A percentile compares a stretch with the other conserved stretches of the same genome.
Evolutionary conservation across 2,329 filamentous ascomycete species (phyloP).

Genomic region (Hyphodiscus sp.): DNA sequence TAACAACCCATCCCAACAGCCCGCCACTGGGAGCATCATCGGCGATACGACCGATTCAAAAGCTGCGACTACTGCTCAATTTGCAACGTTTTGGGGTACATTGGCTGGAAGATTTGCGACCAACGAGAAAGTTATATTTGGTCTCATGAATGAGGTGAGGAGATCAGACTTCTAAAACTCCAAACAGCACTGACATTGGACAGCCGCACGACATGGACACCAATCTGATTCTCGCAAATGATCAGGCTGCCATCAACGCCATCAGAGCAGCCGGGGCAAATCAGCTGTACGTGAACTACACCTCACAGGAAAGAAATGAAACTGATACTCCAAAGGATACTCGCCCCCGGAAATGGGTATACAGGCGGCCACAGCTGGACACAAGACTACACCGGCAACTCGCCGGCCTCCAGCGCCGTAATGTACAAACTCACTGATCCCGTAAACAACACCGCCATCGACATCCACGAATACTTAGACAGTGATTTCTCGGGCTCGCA

Average conservation of each 20-base stretch:
- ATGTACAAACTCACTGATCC: slow-evolving; percentile 40
- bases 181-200: background rate
- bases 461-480: slow-evolving; percentile 48
- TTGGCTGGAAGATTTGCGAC: slow-evolving; percentile 39
- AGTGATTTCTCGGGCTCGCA: slow-evolving; percentile 41
- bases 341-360: slow-evolving; percentile 44
- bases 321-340: slow-evolving; percentile 26
- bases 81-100: slow-evolving; percentile 43
- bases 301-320: background rate
- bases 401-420: slow-evolving; percentile 33
- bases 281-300: slow-evolving; percentile 31
- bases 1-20: slow-evolving; percentile 43
- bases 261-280: slow-evolving; percentile 38
- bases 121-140: slow-evolving; percentile 43
- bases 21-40: slow-evolving; percentile 42
- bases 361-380: slow-evolving; percentile 43
- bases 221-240: slow-evolving; percentile 38
- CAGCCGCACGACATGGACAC: slow-evolving; percentile 43
- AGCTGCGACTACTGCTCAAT: slow-evolving; percentile 41
- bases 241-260: slow-evolving; percentile 40
- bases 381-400: slow-evolving; percentile 30
- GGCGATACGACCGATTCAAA: slow-evolving; percentile 38
- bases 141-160: slow-evolving; percentile 36
- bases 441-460: slow-evolving; percentile 40
- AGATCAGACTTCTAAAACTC: background rate